Evolutionary conservation across 768 basidiomycete genomes (phyloP), one percentile per base, ranked within the genome.

Genomic region (Crucibulum laeve): DNA sequence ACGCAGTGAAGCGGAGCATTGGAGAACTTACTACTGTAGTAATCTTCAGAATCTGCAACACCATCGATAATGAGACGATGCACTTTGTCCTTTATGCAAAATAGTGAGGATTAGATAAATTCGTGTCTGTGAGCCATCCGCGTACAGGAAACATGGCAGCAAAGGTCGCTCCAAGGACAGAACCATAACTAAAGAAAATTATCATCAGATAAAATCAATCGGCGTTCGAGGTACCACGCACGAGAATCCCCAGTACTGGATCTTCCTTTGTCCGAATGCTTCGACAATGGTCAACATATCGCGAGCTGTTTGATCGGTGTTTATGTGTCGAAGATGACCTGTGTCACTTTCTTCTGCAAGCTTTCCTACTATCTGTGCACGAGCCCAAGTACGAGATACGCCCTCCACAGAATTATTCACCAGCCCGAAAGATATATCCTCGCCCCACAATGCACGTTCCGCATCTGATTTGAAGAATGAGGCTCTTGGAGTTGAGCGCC

Each of bases 11-110:
- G 19, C 15, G 14, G 36, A 21, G 8, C 14, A n/a, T n/a, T n/a
- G n/a, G n/a, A n/a, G 19, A 17, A 43, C 55, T 26, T 45, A 67
- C 70, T 57, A 8, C 57, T 47, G 40, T 65, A 73, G 43, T 70
- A 71, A 38, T 68, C 53, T 21, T 70, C 64, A 1, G 63, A 50
- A 34, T 71, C 69, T 14, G 61, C 57, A 15, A 70, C 68, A 17
- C 69, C 68, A 35, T 73, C 70, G n/a, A 71, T 58, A 5, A 68
- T 53, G 14, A 71, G 7, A 6, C 68, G 62, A 40, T 62, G 67
- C 19, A 70, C 53, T 30, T 66, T 65, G 40, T 68, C 62, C 64
- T 71, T 26, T 52, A 47, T 13, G 10, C 11, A 25, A 37, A 11
- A 6, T 8, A 17, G 25, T 17, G 4, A 30, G 13, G 5, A 10